phyloP scores from a whole-genome alignment of 345 rosid species.

The Acer campestre region DNA sequence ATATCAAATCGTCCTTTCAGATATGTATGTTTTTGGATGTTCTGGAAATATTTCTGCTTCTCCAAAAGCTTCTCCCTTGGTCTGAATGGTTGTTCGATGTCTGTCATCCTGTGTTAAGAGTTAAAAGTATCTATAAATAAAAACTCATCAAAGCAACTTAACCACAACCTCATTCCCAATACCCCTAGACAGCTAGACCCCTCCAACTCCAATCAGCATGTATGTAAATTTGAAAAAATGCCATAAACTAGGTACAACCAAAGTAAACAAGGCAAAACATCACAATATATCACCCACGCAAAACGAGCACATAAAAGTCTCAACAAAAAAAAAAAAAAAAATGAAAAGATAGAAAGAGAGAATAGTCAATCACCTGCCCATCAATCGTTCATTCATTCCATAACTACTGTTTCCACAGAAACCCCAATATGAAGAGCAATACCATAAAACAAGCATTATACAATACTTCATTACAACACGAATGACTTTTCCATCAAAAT shows the following conservation, averaged over 20 bases:
- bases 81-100: slow-evolving; percentile 60
- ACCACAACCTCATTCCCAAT: background rate
- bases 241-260: background rate
- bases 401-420: background rate
- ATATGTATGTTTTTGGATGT: slow-evolving; percentile 75
- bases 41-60: slow-evolving; percentile 80
- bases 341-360: background rate
- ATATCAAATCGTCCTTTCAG: slow-evolving; percentile 81
- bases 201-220: background rate
- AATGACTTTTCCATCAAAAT: background rate
- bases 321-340: background rate
- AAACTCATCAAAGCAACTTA: background rate
- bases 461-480: background rate
- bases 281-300: background rate
- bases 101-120: slow-evolving; percentile 52
- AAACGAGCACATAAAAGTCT: background rate
- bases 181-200: background rate
- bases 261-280: background rate
- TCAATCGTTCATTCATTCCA: background rate
- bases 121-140: slow-evolving; percentile 1
- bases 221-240: background rate
- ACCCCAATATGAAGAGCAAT: background rate
- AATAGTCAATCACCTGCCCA: background rate
- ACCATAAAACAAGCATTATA: background rate
- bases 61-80: slow-evolving; percentile 84